Evolutionary conservation across 441 rosid genomes (phyloP).

Genomic region (Croton setiger): DNA sequence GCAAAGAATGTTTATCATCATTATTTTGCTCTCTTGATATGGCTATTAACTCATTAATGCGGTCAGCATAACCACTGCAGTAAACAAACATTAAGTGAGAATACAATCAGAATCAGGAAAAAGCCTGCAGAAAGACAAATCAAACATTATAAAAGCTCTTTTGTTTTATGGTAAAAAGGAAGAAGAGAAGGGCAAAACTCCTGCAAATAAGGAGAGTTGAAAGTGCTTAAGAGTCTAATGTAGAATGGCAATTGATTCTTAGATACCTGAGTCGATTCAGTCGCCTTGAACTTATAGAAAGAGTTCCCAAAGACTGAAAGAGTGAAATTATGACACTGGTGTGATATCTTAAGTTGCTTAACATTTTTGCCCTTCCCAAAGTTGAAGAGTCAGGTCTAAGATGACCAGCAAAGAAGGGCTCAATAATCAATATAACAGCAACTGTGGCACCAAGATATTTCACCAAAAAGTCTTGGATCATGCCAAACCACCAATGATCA

Average conservation of each 20-base stretch:
- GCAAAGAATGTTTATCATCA: constrained; percentile 57
- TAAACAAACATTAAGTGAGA: constrained; percentile 19
- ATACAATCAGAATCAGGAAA: constrained; percentile 3
- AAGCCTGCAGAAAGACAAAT: neutral
- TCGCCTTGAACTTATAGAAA: constrained; percentile 90
- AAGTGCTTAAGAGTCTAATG: neutral
- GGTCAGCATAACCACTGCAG: constrained; percentile 96
- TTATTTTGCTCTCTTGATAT: constrained; percentile 82
- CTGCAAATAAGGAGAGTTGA: neutral
- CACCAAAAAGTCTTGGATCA: constrained; percentile 96
- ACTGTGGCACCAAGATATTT: constrained; percentile 99
- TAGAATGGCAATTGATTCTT: constrained; percentile 11
- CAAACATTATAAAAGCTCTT: neutral
- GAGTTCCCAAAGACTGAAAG: constrained; percentile 94
- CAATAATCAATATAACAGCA: constrained; percentile 89
- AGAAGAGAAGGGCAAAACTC: neutral
- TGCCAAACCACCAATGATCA: constrained; percentile 99
- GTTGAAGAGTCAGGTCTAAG: constrained; percentile 92
- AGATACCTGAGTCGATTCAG: constrained; percentile 93
- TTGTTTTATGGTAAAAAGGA: neutral
- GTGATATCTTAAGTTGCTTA: constrained; percentile 99
- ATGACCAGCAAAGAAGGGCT: constrained; percentile 94
- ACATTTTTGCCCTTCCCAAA: constrained; percentile 94
- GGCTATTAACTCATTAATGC: constrained; percentile 87
- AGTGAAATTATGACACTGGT: constrained; percentile 94